phyloP scores from a whole-genome alignment of 192 early-diverging fungal genomes.

The Gonapodya sp. region DNA sequence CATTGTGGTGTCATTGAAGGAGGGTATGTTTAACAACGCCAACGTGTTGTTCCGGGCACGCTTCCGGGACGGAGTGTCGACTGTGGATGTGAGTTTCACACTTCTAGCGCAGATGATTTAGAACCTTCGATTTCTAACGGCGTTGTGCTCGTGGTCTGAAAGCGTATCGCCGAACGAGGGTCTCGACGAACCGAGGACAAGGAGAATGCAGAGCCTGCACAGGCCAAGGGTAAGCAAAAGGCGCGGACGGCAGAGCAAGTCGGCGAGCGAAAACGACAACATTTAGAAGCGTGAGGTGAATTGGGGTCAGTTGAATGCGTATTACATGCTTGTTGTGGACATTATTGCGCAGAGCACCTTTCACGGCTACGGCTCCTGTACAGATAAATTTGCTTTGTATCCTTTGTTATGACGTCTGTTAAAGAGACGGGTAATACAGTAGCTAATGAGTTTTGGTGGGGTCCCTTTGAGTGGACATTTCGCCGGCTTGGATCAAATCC shows the following conservation, averaged over 20 bases:
- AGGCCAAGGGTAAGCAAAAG: neutral
- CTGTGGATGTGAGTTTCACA: constrained; percentile 60
- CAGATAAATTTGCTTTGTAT: too few species aligned
- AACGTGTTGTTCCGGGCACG: constrained; percentile 89
- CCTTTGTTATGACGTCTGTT: too few species aligned
- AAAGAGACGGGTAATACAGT: too few species aligned
- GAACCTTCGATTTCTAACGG: too few species aligned
- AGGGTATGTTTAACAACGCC: constrained; percentile 99
- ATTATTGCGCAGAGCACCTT: too few species aligned
- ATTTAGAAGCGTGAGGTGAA: neutral
- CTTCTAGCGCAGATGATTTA: too few species aligned
- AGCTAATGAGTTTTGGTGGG: too few species aligned
- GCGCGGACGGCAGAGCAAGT: neutral
- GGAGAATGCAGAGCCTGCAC: neutral
- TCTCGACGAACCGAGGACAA: neutral
- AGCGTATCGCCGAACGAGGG: constrained; percentile 11
- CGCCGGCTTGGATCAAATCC: too few species aligned
- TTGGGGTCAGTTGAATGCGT: neutral
- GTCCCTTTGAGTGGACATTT: too few species aligned
- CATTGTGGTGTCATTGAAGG: constrained; percentile 96
- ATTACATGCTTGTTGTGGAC: too few species aligned
- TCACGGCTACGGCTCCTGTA: too few species aligned
- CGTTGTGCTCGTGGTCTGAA: neutral
- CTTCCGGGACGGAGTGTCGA: constrained; percentile 89
- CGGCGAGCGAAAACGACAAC: neutral